Evolutionary conservation across 2,329 filamentous ascomycete species (phyloP).

Genomic region (Diaporthe vexans): DNA sequence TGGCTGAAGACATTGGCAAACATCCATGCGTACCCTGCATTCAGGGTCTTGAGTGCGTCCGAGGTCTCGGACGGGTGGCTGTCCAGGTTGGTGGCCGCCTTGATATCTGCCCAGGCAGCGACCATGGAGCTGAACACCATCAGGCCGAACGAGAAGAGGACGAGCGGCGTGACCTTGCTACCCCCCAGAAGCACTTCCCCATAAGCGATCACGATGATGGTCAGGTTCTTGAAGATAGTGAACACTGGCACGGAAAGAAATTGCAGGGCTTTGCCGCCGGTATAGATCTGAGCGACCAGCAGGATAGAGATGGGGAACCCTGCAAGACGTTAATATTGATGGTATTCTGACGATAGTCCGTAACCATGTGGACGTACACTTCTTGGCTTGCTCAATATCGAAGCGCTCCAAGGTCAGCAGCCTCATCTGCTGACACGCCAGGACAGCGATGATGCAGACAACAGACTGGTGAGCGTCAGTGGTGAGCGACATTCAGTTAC

Average conservation of each 20-base stretch:
- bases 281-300: constrained; percentile 99
- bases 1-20: constrained; percentile 95
- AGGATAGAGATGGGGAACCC: constrained; percentile 97
- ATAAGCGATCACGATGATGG: constrained; percentile 97
- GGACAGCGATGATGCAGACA: constrained; percentile 89
- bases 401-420: constrained; percentile 87
- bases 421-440: constrained; percentile 82
- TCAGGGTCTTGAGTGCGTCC: constrained; percentile 85
- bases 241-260: constrained; percentile 98
- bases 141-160: constrained; percentile 92
- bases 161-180: constrained; percentile 87
- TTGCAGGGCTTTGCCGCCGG: constrained; percentile 94
- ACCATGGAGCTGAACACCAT: constrained; percentile 97
- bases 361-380: constrained; percentile 74
- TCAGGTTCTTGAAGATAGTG: constrained; percentile 99
- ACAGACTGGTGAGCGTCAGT: constrained; percentile 72
- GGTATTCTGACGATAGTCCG: background rate
- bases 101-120: constrained; percentile 98
- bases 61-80: constrained; percentile 60
- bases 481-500: constrained; percentile 39
- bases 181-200: constrained; percentile 99
- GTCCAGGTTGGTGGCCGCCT: constrained; percentile 77
- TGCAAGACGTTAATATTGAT: constrained; percentile 52
- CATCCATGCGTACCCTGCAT: constrained; percentile 98
- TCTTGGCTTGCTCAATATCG: constrained; percentile 88